Conservation (phyloP, 495 filamentous ascomycete genomes). For the Talaromyces wortmannii region DNA sequence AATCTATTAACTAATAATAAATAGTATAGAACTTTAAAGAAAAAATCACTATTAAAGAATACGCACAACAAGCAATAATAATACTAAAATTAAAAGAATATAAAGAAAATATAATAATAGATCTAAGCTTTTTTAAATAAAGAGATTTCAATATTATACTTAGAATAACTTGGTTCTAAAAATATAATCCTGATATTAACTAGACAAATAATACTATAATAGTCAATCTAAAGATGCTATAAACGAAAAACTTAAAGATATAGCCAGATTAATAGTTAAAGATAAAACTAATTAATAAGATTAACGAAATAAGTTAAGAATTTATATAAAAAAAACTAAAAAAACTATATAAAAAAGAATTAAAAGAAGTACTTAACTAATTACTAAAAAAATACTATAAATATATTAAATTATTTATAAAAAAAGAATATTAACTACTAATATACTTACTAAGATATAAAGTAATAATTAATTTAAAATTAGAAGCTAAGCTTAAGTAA, state of each 20-base stretch:
- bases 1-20: too few relatives aligned
- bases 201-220: background rate
- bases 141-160: too few relatives aligned
- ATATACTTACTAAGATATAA: background rate
- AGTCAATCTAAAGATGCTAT: background rate
- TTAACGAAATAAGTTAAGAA: background rate
- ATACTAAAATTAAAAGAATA: too few relatives aligned
- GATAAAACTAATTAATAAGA: constrained; percentile 6
- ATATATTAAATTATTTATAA: constrained; percentile 1
- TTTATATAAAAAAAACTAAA: background rate
- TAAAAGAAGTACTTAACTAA: background rate
- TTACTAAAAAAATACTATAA: constrained; percentile 8
- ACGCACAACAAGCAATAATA: too few relatives aligned
- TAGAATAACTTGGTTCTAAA: background rate
- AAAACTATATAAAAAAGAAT: background rate
- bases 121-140: too few relatives aligned
- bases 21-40: too few relatives aligned
- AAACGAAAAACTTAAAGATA: background rate
- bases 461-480: background rate
- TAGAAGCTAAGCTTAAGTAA: background rate
- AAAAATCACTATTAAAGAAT: too few relatives aligned
- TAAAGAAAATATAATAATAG: too few relatives aligned
- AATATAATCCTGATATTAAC: background rate
- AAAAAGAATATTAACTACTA: background rate
- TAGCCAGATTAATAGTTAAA: background rate